These are phyloP conservation scores for Pestalotiopsis sp. DNA, from an alignment of 2,329 filamentous ascomycete genomes.

Conservation along the genomic window DNA sequence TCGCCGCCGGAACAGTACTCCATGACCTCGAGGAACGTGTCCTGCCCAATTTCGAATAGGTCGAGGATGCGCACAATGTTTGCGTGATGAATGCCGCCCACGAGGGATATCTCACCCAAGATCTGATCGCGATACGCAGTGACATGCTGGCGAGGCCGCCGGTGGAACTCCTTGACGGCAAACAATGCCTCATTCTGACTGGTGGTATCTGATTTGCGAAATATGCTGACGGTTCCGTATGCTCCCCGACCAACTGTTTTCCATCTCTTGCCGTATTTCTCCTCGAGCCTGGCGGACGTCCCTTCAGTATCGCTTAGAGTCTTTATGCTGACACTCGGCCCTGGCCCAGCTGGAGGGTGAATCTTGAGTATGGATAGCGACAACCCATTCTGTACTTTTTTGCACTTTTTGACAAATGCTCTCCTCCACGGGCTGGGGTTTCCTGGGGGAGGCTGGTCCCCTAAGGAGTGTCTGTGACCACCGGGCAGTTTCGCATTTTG, in stretches of 20 bases:
- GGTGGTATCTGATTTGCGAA: not conserved
- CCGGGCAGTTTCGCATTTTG: not conserved
- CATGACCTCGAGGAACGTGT: conserved; percentile 98
- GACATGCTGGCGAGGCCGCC: not conserved
- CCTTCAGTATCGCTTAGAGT: not conserved
- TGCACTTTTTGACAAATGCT: not conserved
- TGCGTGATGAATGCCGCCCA: conserved; percentile 89
- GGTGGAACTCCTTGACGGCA: conserved; percentile 2
- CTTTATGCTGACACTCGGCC: not conserved
- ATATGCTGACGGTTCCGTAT: not conserved
- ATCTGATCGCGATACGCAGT: conserved; percentile 51
- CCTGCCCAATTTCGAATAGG: conserved; percentile 67
- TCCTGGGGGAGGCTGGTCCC: not conserved
- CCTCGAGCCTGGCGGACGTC: not conserved
- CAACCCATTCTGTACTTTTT: not conserved
- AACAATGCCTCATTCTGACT: not conserved
- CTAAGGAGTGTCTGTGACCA: not conserved
- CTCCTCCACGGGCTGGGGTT: not conserved
- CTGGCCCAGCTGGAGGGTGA: not conserved
- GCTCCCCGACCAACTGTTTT: not conserved
- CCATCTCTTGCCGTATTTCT: not conserved
- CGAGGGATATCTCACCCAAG: conserved; percentile 97
- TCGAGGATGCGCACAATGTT: conserved; percentile 98
- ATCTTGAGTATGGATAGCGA: not conserved
- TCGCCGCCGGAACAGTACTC: conserved; percentile 97